phyloP scores from a whole-genome alignment of 2,329 filamentous ascomycete species.

The Pyrenophora seminiperda region DNA sequence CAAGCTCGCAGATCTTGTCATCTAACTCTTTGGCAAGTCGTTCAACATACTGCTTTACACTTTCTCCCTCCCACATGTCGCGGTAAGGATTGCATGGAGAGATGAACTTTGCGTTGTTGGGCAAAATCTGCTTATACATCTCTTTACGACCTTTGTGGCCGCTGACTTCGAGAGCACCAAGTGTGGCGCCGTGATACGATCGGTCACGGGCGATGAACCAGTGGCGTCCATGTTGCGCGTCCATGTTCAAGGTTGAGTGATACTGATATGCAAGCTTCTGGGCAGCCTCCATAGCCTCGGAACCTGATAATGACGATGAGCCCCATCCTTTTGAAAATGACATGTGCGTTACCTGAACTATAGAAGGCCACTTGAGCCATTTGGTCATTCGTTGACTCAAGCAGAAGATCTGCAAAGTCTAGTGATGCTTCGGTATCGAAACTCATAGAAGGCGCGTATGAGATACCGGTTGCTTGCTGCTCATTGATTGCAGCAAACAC shows the following conservation, averaged over 20 bases:
- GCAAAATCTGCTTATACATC: slow-evolving; percentile 65
- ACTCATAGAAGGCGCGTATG: slow-evolving; percentile 10
- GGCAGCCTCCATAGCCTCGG: slow-evolving; percentile 71
- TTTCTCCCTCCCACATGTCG: slow-evolving; percentile 58
- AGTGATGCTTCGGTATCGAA: slow-evolving; percentile 62
- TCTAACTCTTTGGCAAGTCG: slow-evolving; percentile 70
- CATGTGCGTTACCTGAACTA: slow-evolving; percentile 57
- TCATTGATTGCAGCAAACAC: slow-evolving; percentile 64
- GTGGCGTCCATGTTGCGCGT: slow-evolving; percentile 59
- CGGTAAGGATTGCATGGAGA: slow-evolving; percentile 72
- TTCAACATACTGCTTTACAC: slow-evolving; percentile 63
- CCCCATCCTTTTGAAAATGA: not conserved
- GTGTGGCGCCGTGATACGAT: slow-evolving; percentile 73
- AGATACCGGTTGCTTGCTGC: slow-evolving; percentile 60
- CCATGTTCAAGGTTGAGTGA: slow-evolving; percentile 59
- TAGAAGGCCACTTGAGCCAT: slow-evolving; percentile 63
- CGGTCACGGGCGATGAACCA: slow-evolving; percentile 68
- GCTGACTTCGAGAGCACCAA: slow-evolving; percentile 69
- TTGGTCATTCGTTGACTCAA: slow-evolving; percentile 57
- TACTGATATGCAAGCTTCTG: slow-evolving; percentile 72
- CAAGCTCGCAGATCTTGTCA: slow-evolving; percentile 65
- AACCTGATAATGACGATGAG: slow-evolving; percentile 39
- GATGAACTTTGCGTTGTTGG: slow-evolving; percentile 63
- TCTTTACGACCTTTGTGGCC: slow-evolving; percentile 65
- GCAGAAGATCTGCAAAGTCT: slow-evolving; percentile 57